These are phyloP conservation scores for Fraxinus albicans DNA, from an alignment of 305 asterid genomes.

Conservation along the genomic window DNA sequence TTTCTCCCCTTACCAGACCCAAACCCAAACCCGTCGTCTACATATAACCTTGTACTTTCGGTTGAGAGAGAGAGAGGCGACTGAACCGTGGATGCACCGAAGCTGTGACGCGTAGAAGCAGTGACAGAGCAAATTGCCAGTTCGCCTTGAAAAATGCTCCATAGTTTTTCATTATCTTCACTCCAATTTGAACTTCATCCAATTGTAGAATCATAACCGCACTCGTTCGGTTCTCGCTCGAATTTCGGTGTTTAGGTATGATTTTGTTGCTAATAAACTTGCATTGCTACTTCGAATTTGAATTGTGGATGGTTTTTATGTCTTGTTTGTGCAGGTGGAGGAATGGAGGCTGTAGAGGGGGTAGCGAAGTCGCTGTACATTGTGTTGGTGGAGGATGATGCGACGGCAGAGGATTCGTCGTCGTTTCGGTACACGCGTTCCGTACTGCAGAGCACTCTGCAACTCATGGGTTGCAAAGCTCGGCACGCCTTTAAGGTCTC, in stretches of 20 bases:
- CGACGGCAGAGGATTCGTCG: constrained; percentile 32
- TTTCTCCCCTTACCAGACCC: too few relatives aligned
- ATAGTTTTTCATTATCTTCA: constrained; percentile 10
- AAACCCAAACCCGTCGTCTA: too few relatives aligned
- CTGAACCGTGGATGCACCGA: constrained; percentile 48
- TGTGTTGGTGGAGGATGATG: constrained; percentile 67
- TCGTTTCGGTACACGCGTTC: constrained; percentile 87
- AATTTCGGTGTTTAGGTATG: constrained; percentile 14
- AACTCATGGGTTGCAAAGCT: constrained; percentile 64
- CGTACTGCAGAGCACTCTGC: constrained; percentile 86
- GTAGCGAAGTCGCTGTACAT: constrained; percentile 69
- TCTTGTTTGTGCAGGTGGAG: constrained; percentile 33
- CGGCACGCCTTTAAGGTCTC: constrained; percentile 52
- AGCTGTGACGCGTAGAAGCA: constrained; percentile 53
- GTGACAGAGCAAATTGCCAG: constrained; percentile 41
- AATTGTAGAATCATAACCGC: constrained; percentile 19
- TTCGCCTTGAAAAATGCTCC: constrained; percentile 41
- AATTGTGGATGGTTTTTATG: background rate
- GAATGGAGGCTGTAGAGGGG: constrained; percentile 56
- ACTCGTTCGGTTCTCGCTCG: background rate
- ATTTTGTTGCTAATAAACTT: constrained; percentile 13
- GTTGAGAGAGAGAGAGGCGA: constrained; percentile 5
- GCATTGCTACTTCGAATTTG: constrained; percentile 26
- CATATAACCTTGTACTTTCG: too few relatives aligned
- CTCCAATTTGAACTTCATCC: constrained; percentile 13